Base-by-base conservation (phyloP, 768 basidiomycete species). In the Termitomyces sp. region DNA sequence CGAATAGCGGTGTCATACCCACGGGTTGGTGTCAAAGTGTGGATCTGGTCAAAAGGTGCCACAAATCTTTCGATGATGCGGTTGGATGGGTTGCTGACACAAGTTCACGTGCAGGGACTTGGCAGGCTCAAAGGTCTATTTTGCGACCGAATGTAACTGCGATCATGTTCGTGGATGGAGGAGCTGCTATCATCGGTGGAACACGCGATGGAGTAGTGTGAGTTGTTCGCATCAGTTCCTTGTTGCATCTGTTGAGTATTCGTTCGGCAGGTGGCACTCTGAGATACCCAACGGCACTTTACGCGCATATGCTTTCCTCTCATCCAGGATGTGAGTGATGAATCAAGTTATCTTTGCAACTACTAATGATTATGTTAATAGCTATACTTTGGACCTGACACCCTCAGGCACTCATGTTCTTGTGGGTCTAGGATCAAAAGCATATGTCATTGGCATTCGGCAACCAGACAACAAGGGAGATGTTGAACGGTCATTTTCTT, bases 171-270 rank as follows among this genome's bases (percentile, higher is more conserved):
- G 77, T 88, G 9, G 81, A 86, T 24, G 84, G 84, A 36, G 89
- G 89, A 0, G 77, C 78, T 40, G 86, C 84, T 52, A 73, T 90
- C 49, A 73, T 90, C 24, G 88, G 89, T 0, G 89, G 88, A 2
- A 89, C 89, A 33, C 80, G 79, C 57, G 88, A 90, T 65, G 89
- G 89, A 12, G 84, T 86, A 20, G 66, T 90, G 88, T 89, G 71
- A 59, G 85, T 33, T 42, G 84, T 33, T 42, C 24, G 12, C 35
- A 44, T 9, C 48, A 49, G 48, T 28, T 57, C 33, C 33, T 50
- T 33, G 45, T 40, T 50, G 4, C 6, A 11, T 53, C 40, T n/a
- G 60, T 55, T 60, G 39, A 58, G 16, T 33, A 60, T 52, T 65
- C 44, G 59, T 32, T 59, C 3, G 54, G 40, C 35, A 89, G 87